Evolutionary conservation across 495 filamentous ascomycete genomes (phyloP), one percentile per base, ranked within the genome.

Genomic region (Aspergillus sclerotioniger): DNA sequence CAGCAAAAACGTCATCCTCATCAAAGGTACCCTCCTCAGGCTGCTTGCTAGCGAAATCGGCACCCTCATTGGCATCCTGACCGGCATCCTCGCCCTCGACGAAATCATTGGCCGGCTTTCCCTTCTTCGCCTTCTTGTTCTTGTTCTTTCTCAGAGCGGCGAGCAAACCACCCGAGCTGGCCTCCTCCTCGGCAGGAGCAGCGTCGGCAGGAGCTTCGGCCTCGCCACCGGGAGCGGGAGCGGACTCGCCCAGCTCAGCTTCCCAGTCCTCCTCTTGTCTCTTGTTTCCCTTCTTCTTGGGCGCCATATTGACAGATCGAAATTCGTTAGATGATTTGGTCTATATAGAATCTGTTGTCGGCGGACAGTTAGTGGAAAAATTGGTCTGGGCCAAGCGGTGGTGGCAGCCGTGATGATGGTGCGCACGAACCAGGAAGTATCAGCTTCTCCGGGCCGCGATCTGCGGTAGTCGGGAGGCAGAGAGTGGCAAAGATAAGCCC

Each of bases 251-350:
- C 13, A 97, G 80, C n/a, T 96, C 94, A 37, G 89, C 86, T 66
- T 99, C 94, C 94, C 95, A 98, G 78, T 96, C 91, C 68, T 96
- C 90, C 67, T 89, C 82, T 65, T 83, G 87, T 75, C 88, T 90
- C 78, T 90, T 96, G 71, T 86, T 88, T 73, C 86, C 87, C 81
- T 96, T 94, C 81, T 95, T 96, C 78, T 96, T 97, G 41, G 92
- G 92, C 62, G 91, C 79, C 92, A 97, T 67, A 12, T 58, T 67
- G 57, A 20, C 16, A 12, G 32, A 46, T 16, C 25, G 25, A 25
- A 25, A 25, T 25, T 25, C 25, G 25, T 16, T 51, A 31, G 16
- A 19, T 46, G 39, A 25, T 16, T 52, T 16, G 37, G 21, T 45
- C 21, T 17, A 44, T 50, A 44, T 15, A 56, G 20, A 16, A 10